Conservation (phyloP, 2,329 filamentous ascomycete species). For the Colletotrichum echinochloae region DNA sequence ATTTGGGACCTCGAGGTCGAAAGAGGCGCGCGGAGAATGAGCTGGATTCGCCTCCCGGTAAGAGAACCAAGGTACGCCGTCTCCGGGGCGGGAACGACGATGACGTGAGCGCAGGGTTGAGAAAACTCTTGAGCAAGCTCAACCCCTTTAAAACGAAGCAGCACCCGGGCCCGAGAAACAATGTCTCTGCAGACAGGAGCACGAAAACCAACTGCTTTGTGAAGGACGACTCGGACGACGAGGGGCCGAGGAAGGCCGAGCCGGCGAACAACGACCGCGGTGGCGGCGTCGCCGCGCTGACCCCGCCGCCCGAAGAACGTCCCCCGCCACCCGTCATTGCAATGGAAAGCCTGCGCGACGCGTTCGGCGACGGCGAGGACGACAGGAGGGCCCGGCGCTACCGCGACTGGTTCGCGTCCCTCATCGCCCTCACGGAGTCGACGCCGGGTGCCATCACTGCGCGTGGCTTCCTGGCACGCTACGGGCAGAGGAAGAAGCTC, state of each 20-base stretch:
- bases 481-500: not conserved
- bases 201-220: not conserved
- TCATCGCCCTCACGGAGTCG: not conserved
- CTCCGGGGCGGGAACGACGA: conserved; percentile 16
- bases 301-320: not conserved
- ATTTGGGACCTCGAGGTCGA: not conserved
- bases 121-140: not conserved
- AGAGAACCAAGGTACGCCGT: not conserved
- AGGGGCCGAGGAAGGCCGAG: not conserved
- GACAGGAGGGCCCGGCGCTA: conserved; percentile 10
- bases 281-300: not conserved
- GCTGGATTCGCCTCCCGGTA: not conserved
- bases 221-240: not conserved
- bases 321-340: not conserved
- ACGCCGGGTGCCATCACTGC: not conserved
- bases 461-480: not conserved
- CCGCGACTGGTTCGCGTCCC: conserved; percentile 3
- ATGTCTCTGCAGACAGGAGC: not conserved
- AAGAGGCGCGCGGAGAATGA: conserved; percentile 19
- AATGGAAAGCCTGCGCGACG: not conserved
- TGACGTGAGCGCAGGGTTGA: not conserved
- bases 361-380: not conserved
- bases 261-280: not conserved
- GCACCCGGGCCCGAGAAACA: not conserved
- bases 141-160: conserved; percentile 2